phyloP scores from a whole-genome alignment of 2,329 filamentous ascomycete genomes.

The Magnaporthiopsis rhizophila region DNA sequence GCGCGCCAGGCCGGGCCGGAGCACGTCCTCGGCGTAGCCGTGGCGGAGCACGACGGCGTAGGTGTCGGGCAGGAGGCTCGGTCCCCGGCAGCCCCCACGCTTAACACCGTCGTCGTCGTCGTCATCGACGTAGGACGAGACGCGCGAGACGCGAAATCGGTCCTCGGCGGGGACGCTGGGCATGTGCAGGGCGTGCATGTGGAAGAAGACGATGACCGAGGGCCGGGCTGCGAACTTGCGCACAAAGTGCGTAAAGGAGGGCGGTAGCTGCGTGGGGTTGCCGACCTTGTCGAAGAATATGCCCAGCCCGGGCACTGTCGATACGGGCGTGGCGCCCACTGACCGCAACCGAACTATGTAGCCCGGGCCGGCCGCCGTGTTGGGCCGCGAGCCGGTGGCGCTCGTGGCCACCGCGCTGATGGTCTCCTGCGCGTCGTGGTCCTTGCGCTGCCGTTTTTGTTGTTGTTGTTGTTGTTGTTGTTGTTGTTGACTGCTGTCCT shows the following conservation, averaged over 20 bases:
- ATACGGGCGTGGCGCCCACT: constrained; percentile 32
- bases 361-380: too few relatives aligned
- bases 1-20: constrained; percentile 53
- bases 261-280: constrained; percentile 44
- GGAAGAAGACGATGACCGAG: constrained; percentile 66
- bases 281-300: constrained; percentile 77
- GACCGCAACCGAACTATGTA: constrained; percentile 11
- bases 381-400: not conserved
- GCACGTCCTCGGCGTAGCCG: constrained; percentile 65
- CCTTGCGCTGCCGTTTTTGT: too few relatives aligned
- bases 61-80: constrained; percentile 43
- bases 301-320: constrained; percentile 49
- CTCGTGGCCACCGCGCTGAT: not conserved
- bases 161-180: constrained; percentile 45
- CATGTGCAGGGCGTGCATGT: constrained; percentile 55
- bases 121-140: constrained; percentile 12
- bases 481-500: too few relatives aligned
- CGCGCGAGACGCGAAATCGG: constrained; percentile 37
- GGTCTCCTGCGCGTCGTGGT: not conserved
- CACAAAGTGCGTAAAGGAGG: constrained; percentile 65
- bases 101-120: too few relatives aligned
- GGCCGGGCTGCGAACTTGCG: constrained; percentile 61
- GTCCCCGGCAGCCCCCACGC: constrained; percentile 6
- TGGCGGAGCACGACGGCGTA: constrained; percentile 64
- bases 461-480: too few relatives aligned